Percentiles rank a stretch among this genome's conserved stretches.
These are phyloP conservation scores for Cladophialophora immunda DNA, from an alignment of 2,329 filamentous ascomycete species.

Conservation along the genomic window DNA sequence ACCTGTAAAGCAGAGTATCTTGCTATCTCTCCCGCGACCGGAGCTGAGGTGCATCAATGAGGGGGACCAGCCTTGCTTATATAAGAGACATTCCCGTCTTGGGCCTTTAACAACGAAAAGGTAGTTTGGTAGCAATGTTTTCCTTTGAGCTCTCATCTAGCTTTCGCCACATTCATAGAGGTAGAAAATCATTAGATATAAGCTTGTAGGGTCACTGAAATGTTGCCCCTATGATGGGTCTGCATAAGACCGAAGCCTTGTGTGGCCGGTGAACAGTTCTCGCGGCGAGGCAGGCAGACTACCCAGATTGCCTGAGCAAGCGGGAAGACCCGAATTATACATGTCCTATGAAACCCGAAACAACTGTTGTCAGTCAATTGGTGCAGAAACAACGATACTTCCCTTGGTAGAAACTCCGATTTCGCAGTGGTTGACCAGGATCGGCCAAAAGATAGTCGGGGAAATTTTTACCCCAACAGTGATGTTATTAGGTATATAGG, in stretches of 20 bases:
- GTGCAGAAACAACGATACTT: neutral
- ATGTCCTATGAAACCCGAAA: neutral
- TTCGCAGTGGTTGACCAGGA: neutral
- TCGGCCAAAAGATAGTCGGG: slow-evolving; percentile 4
- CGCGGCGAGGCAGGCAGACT: neutral
- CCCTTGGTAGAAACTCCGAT: neutral
- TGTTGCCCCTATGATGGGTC: neutral
- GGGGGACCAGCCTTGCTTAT: neutral
- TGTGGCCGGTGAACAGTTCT: too few species aligned
- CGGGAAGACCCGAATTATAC: neutral
- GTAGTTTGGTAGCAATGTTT: too few species aligned
- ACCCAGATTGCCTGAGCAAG: neutral
- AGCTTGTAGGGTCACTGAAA: neutral
- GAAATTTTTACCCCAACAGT: neutral
- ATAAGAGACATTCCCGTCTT: neutral
- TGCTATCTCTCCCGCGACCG: neutral
- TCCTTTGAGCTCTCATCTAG: neutral
- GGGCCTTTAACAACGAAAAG: too few species aligned
- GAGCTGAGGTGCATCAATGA: neutral
- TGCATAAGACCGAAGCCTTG: too few species aligned
- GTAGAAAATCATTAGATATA: neutral
- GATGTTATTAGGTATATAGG: neutral
- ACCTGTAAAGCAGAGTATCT: too few species aligned
- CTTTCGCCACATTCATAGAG: neutral
- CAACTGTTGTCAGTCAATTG: neutral